Evolutionary conservation across 2,329 filamentous ascomycete genomes (phyloP), one percentile per base, ranked within the genome.

Genomic region (Colletotrichum kahawae): DNA sequence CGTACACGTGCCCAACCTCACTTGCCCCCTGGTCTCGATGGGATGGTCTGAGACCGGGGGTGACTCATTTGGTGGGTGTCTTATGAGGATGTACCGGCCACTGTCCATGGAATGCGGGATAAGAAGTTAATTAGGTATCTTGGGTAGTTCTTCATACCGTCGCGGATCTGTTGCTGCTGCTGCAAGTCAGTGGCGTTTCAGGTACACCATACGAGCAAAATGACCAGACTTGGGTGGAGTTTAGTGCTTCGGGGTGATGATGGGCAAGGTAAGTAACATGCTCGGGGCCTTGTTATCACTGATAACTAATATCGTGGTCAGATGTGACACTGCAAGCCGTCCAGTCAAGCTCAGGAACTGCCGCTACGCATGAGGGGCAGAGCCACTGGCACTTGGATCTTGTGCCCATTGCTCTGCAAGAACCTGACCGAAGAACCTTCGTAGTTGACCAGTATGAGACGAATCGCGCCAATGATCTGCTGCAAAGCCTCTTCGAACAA

Each of bases 101-200:
- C 38, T n/a, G 18, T 57, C 0, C 13, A 16, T 24, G 21, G 1
- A 16, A 18, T 16, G 4, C 1, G 8, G 8, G 54, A 16, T 0
- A 3, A 1, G 27, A 16, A 5, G 27, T 57, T 13, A 8, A 24
- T 16, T 1, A 4, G 21, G 54, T 24, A 18, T 57, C 54, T 31
- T 3, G 4, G 2, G 2, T 14, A 7, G 1, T 7, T 1, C 43
- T 57, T 16, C 8, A 57, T 13, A 14, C 21, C 14, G 3, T 57
- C 21, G 2, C 43, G 1, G 2, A 13, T 13, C 7, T 18, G 12
- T 7, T 29, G 27, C 7, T n/a, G 7, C 3, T 57, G 1, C 24
- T 57, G 24, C 21, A 9, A 18, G 54, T n/a, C 24, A 14, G 10
- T 21, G 24, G 18, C 13, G 18, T n/a, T 2, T 54, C 18, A 31